Conservation (phyloP, 2,329 filamentous ascomycete species). For the Colletotrichum abscissum region DNA sequence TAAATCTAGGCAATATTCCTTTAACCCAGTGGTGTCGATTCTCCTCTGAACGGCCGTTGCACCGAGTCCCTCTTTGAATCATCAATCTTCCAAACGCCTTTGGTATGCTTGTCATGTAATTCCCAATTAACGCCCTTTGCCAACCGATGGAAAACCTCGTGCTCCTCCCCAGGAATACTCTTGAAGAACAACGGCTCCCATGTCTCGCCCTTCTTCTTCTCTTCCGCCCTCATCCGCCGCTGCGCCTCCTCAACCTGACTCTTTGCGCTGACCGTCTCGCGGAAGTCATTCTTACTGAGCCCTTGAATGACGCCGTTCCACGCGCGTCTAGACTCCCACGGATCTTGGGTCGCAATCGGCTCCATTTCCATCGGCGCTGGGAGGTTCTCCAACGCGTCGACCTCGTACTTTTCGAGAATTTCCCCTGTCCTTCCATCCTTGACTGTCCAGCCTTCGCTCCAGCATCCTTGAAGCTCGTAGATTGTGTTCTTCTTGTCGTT, state of each 20-base stretch:
- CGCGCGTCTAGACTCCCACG: constrained; percentile 82
- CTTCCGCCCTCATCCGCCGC: constrained; percentile 76
- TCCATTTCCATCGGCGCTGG: constrained; percentile 48
- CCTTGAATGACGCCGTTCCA: constrained; percentile 83
- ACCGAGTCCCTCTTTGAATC: constrained; percentile 38
- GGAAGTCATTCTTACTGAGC: constrained; percentile 80
- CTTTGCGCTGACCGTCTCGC: constrained; percentile 77
- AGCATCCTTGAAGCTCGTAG: constrained; percentile 35
- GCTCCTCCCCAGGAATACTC: constrained; percentile 40
- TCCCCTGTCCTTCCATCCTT: constrained; percentile 47
- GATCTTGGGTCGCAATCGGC: constrained; percentile 77
- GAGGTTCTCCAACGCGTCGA: constrained; percentile 47
- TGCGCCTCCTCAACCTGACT: constrained; percentile 85
- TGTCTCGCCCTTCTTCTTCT: constrained; percentile 61
- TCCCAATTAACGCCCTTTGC: constrained; percentile 43
- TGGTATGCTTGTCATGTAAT: constrained; percentile 48
- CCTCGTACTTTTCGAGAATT: constrained; percentile 48
- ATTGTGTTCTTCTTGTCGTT: constrained; percentile 47
- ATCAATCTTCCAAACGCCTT: constrained; percentile 52
- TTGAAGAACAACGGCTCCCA: constrained; percentile 56
- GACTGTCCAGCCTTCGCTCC: constrained; percentile 40
- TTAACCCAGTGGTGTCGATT: constrained; percentile 45
- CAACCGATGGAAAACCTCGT: constrained; percentile 46
- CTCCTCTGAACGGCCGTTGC: constrained; percentile 47
- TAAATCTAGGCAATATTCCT: background rate